Conservation (phyloP, 495 filamentous ascomycete species). For the Hamigera avellanea region DNA sequence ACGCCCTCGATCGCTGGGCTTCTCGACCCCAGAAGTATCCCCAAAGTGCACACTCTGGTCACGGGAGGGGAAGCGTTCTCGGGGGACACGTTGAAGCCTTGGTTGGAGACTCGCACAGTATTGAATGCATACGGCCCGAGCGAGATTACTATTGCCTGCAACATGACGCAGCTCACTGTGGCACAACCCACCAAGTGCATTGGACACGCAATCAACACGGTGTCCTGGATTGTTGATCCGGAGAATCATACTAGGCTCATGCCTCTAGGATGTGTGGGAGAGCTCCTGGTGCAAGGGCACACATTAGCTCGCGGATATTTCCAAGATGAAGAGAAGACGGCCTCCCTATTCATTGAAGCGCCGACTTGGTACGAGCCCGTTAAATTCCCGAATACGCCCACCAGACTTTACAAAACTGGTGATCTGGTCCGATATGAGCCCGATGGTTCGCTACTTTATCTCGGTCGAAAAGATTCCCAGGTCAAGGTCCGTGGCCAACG, state of each 20-base stretch:
- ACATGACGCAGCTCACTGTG: no score
- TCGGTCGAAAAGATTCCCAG: conserved; percentile 1
- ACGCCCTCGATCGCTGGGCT: conserved; percentile 18
- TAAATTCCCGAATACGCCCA: neutral
- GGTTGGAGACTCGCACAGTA: neutral
- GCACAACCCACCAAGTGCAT: no score
- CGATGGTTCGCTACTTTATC: conserved; percentile 3
- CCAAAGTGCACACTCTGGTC: neutral
- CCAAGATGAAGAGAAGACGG: conserved; percentile 34
- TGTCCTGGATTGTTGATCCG: conserved; percentile 42
- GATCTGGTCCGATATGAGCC: neutral
- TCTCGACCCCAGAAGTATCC: neutral
- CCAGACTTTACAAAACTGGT: neutral
- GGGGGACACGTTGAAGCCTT: neutral
- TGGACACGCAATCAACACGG: no score
- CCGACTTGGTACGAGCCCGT: neutral
- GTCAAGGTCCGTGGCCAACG: conserved; percentile 24
- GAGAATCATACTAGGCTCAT: conserved; percentile 31
- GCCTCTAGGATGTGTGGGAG: conserved; percentile 41
- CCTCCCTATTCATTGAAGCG: conserved; percentile 5
- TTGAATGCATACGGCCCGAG: neutral
- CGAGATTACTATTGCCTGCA: no score
- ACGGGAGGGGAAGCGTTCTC: neutral
- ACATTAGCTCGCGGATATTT: conserved; percentile 42
- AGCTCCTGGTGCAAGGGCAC: conserved; percentile 43